A percentile compares a stretch with the other conserved stretches of the same genome.
phyloP scores from a whole-genome alignment of 225 moss, liverwort and hornwort genomes.

The Antitrichia curtipendula region DNA sequence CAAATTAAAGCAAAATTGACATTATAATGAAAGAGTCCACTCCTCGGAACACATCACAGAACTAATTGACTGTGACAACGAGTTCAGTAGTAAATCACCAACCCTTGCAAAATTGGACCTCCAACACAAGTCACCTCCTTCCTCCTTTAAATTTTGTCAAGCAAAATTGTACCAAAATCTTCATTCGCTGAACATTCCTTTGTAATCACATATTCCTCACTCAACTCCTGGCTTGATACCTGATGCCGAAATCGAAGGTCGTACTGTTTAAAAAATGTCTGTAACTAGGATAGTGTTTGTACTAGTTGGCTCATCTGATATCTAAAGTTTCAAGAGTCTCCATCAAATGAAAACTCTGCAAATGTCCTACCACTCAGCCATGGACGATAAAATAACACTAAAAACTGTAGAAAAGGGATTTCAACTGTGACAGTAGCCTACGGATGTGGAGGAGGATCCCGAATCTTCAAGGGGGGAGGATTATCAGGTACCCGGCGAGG shows the following conservation, averaged over 20 bases:
- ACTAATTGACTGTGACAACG: not conserved
- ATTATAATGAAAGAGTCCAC: not conserved
- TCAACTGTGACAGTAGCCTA: not conserved
- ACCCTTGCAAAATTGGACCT: not conserved
- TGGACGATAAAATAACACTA: not conserved
- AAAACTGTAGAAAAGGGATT: not conserved
- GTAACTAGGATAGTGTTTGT: not conserved
- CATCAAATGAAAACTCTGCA: not conserved
- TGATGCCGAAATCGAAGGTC: not conserved
- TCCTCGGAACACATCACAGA: not conserved
- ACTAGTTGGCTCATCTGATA: not conserved
- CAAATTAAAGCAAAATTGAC: not conserved
- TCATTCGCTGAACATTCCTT: not conserved
- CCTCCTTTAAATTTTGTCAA: not conserved
- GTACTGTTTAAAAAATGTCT: not conserved
- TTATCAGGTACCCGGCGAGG: not conserved
- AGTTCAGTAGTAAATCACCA: not conserved
- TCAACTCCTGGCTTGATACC: not conserved
- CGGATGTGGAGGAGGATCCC: conserved; percentile 9
- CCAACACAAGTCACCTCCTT: not conserved
- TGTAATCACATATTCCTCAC: not conserved
- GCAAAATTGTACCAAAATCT: not conserved
- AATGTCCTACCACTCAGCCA: not conserved
- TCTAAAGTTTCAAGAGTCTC: not conserved
- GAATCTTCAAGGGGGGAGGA: not conserved